Percentiles rank a stretch among this genome's conserved stretches.
Evolutionary conservation across 1,284 basidiomycete species (phyloP).

Genomic region (Cystobasidiaceae sp.): DNA sequence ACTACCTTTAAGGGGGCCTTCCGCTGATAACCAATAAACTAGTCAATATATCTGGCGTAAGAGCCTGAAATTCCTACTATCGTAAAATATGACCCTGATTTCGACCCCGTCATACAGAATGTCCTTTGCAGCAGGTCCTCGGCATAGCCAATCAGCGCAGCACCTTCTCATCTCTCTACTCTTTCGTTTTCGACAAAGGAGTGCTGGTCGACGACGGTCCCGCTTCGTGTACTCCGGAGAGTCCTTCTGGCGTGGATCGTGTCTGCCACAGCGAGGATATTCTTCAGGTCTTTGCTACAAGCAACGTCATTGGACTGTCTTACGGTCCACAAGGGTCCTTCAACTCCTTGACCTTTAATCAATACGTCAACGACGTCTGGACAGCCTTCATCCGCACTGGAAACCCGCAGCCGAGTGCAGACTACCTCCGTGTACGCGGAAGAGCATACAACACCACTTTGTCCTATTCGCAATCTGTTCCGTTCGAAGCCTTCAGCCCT

Average conservation of each 20-base stretch:
- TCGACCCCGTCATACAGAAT: conserved; percentile 6
- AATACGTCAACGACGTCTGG: conserved; percentile 31
- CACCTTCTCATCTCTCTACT: conserved; percentile 25
- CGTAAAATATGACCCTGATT: too few relatives aligned
- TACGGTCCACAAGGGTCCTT: not conserved
- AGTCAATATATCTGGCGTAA: conserved; percentile 21
- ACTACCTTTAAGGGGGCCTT: not conserved
- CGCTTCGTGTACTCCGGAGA: conserved; percentile 9
- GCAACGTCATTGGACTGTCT: conserved; percentile 18
- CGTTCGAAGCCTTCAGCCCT: conserved; percentile 5
- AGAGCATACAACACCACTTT: conserved; percentile 25
- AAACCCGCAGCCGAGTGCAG: conserved; percentile 16
- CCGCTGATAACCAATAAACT: not conserved
- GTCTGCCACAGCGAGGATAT: conserved; percentile 29
- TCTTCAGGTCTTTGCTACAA: conserved; percentile 19
- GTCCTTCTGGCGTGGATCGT: conserved; percentile 12
- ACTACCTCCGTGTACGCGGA: conserved; percentile 23
- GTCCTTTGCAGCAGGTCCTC: conserved; percentile 30
- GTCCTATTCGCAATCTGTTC: not conserved
- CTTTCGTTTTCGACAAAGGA: conserved; percentile 28
- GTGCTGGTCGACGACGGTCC: not conserved
- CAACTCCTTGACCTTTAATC: conserved; percentile 13
- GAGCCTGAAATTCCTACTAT: not conserved
- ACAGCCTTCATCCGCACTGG: conserved; percentile 28
- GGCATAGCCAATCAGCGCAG: not conserved